phyloP scores from a whole-genome alignment of 768 basidiomycete species.

The Lactarius hatsudake region DNA sequence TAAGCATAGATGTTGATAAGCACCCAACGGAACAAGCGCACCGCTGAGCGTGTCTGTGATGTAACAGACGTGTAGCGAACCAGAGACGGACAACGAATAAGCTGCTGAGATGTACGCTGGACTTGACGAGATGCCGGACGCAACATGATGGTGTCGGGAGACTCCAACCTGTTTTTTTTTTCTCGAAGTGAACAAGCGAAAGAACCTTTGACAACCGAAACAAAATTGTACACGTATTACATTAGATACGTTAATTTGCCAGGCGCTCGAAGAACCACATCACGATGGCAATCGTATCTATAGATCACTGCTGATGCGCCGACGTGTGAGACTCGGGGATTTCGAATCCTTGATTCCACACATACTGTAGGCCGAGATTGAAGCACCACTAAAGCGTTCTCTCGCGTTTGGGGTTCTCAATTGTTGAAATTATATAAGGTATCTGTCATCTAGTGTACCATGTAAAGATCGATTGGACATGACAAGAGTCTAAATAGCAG shows the following conservation, averaged over 20 bases:
- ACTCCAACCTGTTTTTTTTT: background rate
- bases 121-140: constrained; percentile 15
- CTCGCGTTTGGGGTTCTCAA: background rate
- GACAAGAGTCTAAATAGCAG: background rate
- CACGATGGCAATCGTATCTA: background rate
- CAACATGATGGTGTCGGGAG: constrained; percentile 18
- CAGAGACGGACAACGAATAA: background rate
- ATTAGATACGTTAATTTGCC: background rate
- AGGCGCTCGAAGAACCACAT: background rate
- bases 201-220: background rate
- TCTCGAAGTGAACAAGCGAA: background rate
- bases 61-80: constrained; percentile 14
- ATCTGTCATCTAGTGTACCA: background rate
- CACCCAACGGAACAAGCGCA: background rate
- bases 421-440: background rate
- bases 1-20: background rate
- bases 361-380: background rate
- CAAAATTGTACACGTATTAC: background rate
- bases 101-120: constrained; percentile 1
- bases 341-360: background rate
- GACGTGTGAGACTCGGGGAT: background rate
- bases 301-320: background rate
- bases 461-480: background rate
- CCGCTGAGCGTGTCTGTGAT: constrained; percentile 10
- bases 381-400: background rate